These are phyloP conservation scores for Aureobasidium sp. DNA, from an alignment of 2,329 filamentous ascomycete genomes.

Conservation along the genomic window DNA sequence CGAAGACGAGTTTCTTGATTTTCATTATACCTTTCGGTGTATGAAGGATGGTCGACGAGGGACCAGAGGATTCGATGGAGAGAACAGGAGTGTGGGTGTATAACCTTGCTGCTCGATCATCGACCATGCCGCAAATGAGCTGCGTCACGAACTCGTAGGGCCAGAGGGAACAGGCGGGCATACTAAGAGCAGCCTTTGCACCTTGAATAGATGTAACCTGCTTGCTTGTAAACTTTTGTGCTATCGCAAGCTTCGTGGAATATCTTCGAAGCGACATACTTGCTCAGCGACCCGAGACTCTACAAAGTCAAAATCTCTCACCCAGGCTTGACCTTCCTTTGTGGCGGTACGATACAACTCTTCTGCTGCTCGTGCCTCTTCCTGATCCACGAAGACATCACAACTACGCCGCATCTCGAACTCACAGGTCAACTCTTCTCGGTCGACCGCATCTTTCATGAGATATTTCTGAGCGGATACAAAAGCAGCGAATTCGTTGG, in stretches of 20 bases:
- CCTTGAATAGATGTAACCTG: constrained; percentile 29
- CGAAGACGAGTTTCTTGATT: constrained; percentile 22
- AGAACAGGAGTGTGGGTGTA: constrained; percentile 45
- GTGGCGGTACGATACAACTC: constrained; percentile 17
- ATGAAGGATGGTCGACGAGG: constrained; percentile 10
- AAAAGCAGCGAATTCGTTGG: constrained; percentile 24
- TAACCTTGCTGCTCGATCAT: constrained; percentile 36
- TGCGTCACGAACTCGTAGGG: constrained; percentile 35
- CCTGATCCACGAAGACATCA: constrained; percentile 22
- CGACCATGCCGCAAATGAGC: constrained; percentile 37
- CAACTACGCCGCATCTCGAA: constrained; percentile 32
- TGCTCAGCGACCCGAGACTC: not conserved
- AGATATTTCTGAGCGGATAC: constrained; percentile 23
- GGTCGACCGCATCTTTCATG: constrained; percentile 30
- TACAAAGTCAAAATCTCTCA: not conserved
- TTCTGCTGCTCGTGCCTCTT: constrained; percentile 27
- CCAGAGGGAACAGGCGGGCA: constrained; percentile 35
- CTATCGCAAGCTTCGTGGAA: not conserved
- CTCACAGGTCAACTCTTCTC: constrained; percentile 36
- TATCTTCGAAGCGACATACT: not conserved
- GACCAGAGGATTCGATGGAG: not conserved
- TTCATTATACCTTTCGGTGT: constrained; percentile 18
- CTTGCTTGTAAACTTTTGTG: not conserved
- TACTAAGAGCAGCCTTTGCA: constrained; percentile 38
- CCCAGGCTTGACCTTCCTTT: constrained; percentile 16